A percentile compares a stretch with the other conserved stretches of the same genome.
Evolutionary conservation across 2,329 filamentous ascomycete genomes (phyloP).

Genomic region (Fusarium mangiferae): DNA sequence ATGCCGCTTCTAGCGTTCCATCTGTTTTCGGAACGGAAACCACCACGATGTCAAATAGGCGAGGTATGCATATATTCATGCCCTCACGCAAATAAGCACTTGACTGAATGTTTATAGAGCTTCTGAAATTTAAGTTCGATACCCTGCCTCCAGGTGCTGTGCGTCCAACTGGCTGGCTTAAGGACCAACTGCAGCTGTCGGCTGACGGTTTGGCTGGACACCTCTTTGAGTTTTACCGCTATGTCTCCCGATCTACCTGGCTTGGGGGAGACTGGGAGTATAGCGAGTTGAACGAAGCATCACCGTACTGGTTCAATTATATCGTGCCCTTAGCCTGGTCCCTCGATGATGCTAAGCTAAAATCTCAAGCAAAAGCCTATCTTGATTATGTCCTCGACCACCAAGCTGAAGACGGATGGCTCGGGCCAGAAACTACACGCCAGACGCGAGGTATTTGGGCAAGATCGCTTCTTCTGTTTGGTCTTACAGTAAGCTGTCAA

Average conservation of each 20-base stretch:
- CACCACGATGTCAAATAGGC: not conserved
- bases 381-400: not conserved
- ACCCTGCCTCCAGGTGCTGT: not conserved
- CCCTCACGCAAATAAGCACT: accelerated
- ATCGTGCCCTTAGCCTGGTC: not conserved
- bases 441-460: not conserved
- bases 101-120: not conserved
- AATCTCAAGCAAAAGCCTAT: not conserved
- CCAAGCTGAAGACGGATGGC: not conserved
- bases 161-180: not conserved
- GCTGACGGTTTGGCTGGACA: not conserved
- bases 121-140: not conserved
- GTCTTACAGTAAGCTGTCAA: not conserved
- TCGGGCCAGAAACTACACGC: not conserved
- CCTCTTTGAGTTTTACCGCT: not conserved
- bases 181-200: not conserved
- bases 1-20: not conserved
- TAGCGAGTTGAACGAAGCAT: not conserved
- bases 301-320: not conserved
- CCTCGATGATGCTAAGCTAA: not conserved
- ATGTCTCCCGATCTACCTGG: not conserved
- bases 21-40: not conserved
- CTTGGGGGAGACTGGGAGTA: not conserved
- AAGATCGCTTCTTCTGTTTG: not conserved
- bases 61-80: not conserved